phyloP scores from a whole-genome alignment of 176 grass and related monocot genomes.

The Aegilops bicornis region DNA sequence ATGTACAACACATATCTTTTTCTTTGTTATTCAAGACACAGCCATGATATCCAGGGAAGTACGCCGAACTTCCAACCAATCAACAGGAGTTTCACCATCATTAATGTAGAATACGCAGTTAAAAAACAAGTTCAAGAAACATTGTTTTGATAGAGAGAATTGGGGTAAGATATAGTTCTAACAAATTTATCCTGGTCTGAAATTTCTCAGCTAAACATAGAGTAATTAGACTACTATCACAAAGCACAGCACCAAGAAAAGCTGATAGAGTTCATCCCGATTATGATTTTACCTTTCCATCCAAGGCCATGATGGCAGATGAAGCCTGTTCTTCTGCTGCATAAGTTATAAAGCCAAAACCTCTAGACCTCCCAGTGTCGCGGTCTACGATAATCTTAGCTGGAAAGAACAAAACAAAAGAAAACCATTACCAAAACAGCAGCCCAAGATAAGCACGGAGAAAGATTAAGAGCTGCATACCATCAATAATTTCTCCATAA shows the following conservation, averaged over 20 bases:
- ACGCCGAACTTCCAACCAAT: not conserved
- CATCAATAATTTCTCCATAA: slow-evolving; percentile 85
- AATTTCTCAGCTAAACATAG: not conserved
- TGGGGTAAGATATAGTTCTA: not conserved
- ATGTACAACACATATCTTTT: not conserved
- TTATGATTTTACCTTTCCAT: slow-evolving; percentile 59
- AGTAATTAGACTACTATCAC: not conserved
- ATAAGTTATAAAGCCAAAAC: slow-evolving; percentile 94
- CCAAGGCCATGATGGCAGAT: slow-evolving; percentile 76
- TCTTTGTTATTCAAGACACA: not conserved
- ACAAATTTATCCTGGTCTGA: not conserved
- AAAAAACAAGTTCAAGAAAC: not conserved
- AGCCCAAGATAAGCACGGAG: not conserved
- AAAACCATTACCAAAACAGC: not conserved
- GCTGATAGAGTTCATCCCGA: not conserved
- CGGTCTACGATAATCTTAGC: slow-evolving; percentile 81
- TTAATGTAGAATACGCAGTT: not conserved
- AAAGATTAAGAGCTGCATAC: slow-evolving; percentile 11
- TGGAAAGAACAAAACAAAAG: slow-evolving; percentile 29
- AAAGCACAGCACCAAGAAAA: not conserved
- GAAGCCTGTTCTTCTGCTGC: slow-evolving; percentile 74
- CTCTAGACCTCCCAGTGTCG: slow-evolving; percentile 87
- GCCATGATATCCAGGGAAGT: not conserved
- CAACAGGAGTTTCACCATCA: not conserved
- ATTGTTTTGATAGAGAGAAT: not conserved